Percentiles rank a stretch among this genome's conserved stretches.
These are phyloP conservation scores for Rhynchosporium secalis DNA, from an alignment of 2,329 filamentous ascomycete species.

Conservation along the genomic window DNA sequence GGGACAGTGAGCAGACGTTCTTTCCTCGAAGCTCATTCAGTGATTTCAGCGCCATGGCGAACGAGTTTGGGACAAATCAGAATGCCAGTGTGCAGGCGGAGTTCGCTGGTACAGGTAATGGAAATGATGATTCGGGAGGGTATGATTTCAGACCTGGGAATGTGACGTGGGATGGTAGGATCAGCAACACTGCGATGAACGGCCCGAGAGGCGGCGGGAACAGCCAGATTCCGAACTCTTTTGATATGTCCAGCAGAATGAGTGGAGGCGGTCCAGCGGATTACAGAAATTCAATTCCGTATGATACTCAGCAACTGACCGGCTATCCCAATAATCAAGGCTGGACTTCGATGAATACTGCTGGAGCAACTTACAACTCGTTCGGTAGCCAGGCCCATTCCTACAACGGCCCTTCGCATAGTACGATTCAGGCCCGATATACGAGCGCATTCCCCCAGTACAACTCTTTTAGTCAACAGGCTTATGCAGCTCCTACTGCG, in stretches of 20 bases:
- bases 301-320: not conserved
- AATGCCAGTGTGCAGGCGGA: not conserved
- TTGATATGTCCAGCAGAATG: not conserved
- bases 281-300: not conserved
- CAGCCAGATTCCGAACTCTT: not conserved
- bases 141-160: not conserved
- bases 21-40: not conserved
- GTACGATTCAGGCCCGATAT: not conserved
- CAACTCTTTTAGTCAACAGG: not conserved
- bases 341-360: constrained; percentile 8
- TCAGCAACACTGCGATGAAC: not conserved
- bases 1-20: not conserved
- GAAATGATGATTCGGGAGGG: not conserved
- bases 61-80: not conserved
- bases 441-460: not conserved
- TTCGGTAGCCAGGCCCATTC: not conserved
- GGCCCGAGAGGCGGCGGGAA: not conserved
- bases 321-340: not conserved
- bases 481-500: not conserved
- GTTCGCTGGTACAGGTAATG: not conserved
- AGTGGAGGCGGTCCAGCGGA: not conserved
- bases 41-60: not conserved
- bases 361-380: not conserved
- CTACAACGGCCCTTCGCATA: not conserved
- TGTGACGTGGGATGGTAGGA: not conserved